Percentiles rank a stretch among this genome's conserved stretches.
phyloP scores from a whole-genome alignment of 2,329 filamentous ascomycete genomes.

The Diaporthe sp. region DNA sequence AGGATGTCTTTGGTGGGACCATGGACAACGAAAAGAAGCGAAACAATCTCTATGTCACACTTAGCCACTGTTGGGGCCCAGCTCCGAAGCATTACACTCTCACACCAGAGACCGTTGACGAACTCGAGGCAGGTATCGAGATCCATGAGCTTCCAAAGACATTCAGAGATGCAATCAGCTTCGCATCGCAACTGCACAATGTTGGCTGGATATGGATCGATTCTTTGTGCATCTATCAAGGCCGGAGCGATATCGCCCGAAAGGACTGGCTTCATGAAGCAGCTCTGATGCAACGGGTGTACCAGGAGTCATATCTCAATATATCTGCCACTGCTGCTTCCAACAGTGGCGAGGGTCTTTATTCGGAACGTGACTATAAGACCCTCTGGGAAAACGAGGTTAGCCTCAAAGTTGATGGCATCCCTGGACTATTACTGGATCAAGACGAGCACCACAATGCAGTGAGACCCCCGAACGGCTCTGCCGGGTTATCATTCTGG shows the following conservation, averaged over 20 bases:
- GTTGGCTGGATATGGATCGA: slow-evolving; percentile 40
- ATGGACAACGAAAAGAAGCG: no score
- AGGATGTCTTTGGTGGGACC: no score
- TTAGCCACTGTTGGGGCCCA: slow-evolving; percentile 33
- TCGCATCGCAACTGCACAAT: slow-evolving; percentile 2
- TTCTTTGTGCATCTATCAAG: slow-evolving; percentile 29
- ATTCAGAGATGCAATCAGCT: neutral
- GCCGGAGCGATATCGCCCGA: neutral
- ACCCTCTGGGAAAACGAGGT: slow-evolving; percentile 7
- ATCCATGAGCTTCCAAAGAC: neutral
- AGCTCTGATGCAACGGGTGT: slow-evolving; percentile 43
- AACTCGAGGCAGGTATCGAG: neutral
- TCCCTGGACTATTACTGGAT: neutral
- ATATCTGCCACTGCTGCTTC: slow-evolving; percentile 41
- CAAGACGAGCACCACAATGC: neutral
- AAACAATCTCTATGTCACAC: neutral
- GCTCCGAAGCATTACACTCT: neutral
- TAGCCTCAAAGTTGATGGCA: neutral
- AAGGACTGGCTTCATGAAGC: slow-evolving; percentile 44
- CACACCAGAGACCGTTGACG: neutral
- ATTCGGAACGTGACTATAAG: neutral
- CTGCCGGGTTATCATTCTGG: neutral
- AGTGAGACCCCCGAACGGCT: neutral
- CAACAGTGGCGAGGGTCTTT: slow-evolving; percentile 36
- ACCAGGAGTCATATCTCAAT: slow-evolving; percentile 43